These are phyloP conservation scores for Mucor saturninus DNA, from an alignment of 371 early-diverging fungal genomes.

Conservation along the genomic window DNA sequence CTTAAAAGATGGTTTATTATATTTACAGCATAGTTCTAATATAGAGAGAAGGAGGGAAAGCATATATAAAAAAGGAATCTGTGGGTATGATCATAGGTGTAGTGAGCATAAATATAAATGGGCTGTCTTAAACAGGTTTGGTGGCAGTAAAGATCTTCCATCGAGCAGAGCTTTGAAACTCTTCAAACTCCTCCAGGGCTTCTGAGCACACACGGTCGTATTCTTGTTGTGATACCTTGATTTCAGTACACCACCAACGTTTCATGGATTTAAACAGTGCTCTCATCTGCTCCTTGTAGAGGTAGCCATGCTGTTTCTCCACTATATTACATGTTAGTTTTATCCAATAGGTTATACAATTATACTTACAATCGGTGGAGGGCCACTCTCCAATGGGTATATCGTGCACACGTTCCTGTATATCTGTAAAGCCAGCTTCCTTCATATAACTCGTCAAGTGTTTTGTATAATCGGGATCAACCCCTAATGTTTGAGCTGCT, in stretches of 20 bases:
- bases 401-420: slow-evolving; percentile 28
- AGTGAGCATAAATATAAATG: too few relatives aligned
- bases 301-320: slow-evolving; percentile 44
- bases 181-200: slow-evolving; percentile 34
- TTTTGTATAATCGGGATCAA: slow-evolving; percentile 31
- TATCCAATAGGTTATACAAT: background rate
- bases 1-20: too few relatives aligned
- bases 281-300: slow-evolving; percentile 52
- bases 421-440: slow-evolving; percentile 39
- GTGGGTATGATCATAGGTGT: background rate
- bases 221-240: slow-evolving; percentile 28
- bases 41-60: too few relatives aligned
- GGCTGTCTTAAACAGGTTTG: slow-evolving; percentile 14
- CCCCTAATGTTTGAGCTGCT: slow-evolving; percentile 34
- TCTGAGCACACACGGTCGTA: slow-evolving; percentile 30
- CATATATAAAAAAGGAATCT: too few relatives aligned
- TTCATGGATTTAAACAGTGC: slow-evolving; percentile 48
- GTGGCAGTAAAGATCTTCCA: slow-evolving; percentile 36
- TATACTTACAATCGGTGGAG: slow-evolving; percentile 37
- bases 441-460: slow-evolving; percentile 21
- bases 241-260: slow-evolving; percentile 48
- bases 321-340: slow-evolving; percentile 19
- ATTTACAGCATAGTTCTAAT: slow-evolving; percentile 2
- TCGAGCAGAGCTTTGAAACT: slow-evolving; percentile 15
- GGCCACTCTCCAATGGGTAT: slow-evolving; percentile 60